phyloP scores from a whole-genome alignment of 768 basidiomycete genomes.

The Rubroboletus satanas region DNA sequence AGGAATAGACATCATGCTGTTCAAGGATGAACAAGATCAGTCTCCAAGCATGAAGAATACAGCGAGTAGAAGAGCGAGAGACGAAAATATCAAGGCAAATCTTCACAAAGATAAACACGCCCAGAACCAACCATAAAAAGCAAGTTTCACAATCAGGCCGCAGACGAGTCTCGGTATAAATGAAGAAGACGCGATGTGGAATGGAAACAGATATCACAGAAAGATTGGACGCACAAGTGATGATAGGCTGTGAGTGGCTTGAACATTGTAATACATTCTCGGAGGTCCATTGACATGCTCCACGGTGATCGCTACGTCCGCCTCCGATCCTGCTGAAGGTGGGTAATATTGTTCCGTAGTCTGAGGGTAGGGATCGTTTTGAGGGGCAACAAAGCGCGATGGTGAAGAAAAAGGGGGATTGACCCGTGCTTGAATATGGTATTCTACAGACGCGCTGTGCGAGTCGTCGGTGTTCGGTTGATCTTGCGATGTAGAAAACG shows the following conservation, averaged over 20 bases:
- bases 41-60: background rate
- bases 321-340: background rate
- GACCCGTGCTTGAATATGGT: background rate
- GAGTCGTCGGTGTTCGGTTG: background rate
- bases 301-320: conserved; percentile 15
- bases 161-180: background rate
- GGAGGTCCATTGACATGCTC: conserved; percentile 12
- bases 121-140: background rate
- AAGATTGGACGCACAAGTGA: conserved; percentile 21
- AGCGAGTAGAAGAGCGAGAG: background rate
- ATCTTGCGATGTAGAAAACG: background rate
- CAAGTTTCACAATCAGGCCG: background rate
- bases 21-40: background rate
- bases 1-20: conserved; percentile 16
- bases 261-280: conserved; percentile 12
- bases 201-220: background rate
- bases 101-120: background rate
- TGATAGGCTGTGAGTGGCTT: conserved; percentile 17
- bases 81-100: background rate
- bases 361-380: conserved; percentile 1
- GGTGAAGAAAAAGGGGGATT: conserved; percentile 6
- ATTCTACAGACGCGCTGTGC: background rate
- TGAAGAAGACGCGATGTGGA: background rate
- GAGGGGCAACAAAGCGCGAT: background rate
- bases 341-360: conserved; percentile 4